Evolutionary conservation across 2,329 filamentous ascomycete genomes (phyloP), one percentile per base, ranked within the genome.

Genomic region (Pseudodiploospora longispora): DNA sequence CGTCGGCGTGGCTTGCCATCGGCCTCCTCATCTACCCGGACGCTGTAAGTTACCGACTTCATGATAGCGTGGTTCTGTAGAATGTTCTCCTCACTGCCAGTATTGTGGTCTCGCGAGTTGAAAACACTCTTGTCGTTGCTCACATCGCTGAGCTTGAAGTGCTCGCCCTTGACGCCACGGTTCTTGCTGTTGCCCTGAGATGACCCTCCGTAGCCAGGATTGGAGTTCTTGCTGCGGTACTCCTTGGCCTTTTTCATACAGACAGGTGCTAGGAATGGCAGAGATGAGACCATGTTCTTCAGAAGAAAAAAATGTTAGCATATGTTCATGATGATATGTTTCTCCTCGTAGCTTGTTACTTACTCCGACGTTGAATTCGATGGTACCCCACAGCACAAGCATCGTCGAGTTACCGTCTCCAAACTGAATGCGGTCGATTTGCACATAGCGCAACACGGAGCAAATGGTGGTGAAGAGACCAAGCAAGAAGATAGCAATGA

Each of bases 361-460:
- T 65, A 76, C 74, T 8, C 75, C 74, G 30, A 77, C 67, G 49
- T 78, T 77, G 56, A 78, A 74, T 53, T 78, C 75, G 44, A 78
- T 72, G 2, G 69, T 72, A 4, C 75, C 75, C 74, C 74, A 78
- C 1, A 78, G 59, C 1, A 78, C 65, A 8, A 78, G 61, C 68
- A 75, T 72, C 4, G 75, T 77, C 0, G 74, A 76, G 51, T 76
- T 74, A 6, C 74, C 72, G 33, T 76, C 71, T 2, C 70, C 71
- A 9, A 60, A 58, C 10, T 71, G 68, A 34, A 78, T 73, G 0
- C 66, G 60, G 47, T 69, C 57, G 47, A 78, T 77, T 50, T 77
- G 71, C 0, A 65, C 59, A 46, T 76, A 70, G 9, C 75, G 67
- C 43, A 78, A 56, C 43, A 77, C 64, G 3, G 73, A 76, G 52